Conservation (phyloP, 164 flowering plant genomes). For the Protea cynaroides region DNA sequence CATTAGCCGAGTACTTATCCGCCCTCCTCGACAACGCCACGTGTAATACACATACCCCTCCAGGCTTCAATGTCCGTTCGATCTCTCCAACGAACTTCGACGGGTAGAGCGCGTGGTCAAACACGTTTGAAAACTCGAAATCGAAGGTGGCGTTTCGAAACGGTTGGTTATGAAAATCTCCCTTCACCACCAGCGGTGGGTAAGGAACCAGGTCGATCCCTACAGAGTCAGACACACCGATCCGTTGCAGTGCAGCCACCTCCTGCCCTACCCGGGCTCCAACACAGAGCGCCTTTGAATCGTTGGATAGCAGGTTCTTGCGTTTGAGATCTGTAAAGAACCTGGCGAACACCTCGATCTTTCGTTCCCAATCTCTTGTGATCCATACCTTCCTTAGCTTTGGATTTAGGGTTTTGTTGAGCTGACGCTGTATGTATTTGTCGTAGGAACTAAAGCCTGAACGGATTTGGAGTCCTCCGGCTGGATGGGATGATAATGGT, state of each 20-base stretch:
- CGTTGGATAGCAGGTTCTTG: conserved; percentile 30
- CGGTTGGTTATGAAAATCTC: conserved; percentile 83
- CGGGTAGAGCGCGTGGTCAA: conserved; percentile 87
- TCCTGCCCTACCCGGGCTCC: conserved; percentile 92
- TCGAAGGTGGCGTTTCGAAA: conserved; percentile 62
- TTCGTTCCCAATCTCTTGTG: conserved; percentile 85
- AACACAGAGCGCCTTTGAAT: conserved; percentile 59
- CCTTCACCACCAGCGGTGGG: conserved; percentile 68
- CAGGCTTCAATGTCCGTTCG: conserved; percentile 75
- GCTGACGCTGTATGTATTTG: conserved; percentile 60
- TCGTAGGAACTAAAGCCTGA: conserved; percentile 67
- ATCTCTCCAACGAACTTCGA: conserved; percentile 64
- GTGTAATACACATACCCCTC: conserved; percentile 76
- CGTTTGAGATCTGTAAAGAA: conserved; percentile 47
- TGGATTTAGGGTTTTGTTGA: conserved; percentile 75
- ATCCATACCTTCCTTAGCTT: conserved; percentile 63
- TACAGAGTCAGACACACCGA: conserved; percentile 67
- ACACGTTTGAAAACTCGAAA: conserved; percentile 90
- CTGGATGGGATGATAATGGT: not conserved
- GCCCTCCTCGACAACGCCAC: conserved; percentile 52
- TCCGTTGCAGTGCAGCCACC: conserved; percentile 55
- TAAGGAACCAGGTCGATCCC: conserved; percentile 80
- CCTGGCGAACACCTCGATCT: conserved; percentile 50
- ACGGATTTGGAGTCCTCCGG: conserved; percentile 38
- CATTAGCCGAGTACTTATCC: conserved; percentile 86